A percentile compares a stretch with the other conserved stretches of the same genome.
Evolutionary conservation across 495 filamentous ascomycete genomes (phyloP).

Genomic region (Sphaerosporella brunnea): DNA sequence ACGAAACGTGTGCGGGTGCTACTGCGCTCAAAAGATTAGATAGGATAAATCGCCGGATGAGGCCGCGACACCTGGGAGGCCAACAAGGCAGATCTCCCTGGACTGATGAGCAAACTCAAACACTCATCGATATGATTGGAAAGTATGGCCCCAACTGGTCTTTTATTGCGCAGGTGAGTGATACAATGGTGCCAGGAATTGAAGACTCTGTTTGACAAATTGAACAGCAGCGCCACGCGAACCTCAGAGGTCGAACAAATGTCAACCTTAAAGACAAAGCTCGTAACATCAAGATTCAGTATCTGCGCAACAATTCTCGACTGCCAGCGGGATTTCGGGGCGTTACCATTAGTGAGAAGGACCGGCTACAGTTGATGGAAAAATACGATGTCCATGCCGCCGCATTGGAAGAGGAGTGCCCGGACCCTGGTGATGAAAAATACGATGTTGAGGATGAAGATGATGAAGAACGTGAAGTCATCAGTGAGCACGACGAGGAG

Average conservation of each 20-base stretch:
- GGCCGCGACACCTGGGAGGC: no score
- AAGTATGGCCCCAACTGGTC: conserved; percentile 21
- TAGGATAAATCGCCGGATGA: neutral
- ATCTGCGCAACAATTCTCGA: conserved; percentile 19
- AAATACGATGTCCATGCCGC: neutral
- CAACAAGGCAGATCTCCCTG: conserved; percentile 26
- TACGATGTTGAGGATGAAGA: neutral
- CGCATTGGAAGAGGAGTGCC: neutral
- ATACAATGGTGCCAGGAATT: neutral
- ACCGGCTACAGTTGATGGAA: neutral
- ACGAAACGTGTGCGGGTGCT: no score
- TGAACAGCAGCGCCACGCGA: conserved; percentile 9
- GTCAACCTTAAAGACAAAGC: conserved; percentile 37
- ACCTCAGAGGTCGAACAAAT: conserved; percentile 22
- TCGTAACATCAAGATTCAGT: conserved; percentile 34
- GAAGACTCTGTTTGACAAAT: conserved; percentile 6
- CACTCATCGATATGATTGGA: conserved; percentile 40
- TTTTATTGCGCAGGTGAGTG: conserved; percentile 15
- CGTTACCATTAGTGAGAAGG: neutral
- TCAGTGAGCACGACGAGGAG: no score
- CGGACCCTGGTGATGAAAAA: neutral
- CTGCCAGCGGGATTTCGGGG: neutral
- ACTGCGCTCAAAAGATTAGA: neutral
- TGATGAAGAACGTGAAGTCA: neutral
- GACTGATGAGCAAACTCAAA: conserved; percentile 29